These are phyloP conservation scores for Entonaema liquescens DNA, from an alignment of 495 filamentous ascomycete genomes.

Conservation along the genomic window DNA sequence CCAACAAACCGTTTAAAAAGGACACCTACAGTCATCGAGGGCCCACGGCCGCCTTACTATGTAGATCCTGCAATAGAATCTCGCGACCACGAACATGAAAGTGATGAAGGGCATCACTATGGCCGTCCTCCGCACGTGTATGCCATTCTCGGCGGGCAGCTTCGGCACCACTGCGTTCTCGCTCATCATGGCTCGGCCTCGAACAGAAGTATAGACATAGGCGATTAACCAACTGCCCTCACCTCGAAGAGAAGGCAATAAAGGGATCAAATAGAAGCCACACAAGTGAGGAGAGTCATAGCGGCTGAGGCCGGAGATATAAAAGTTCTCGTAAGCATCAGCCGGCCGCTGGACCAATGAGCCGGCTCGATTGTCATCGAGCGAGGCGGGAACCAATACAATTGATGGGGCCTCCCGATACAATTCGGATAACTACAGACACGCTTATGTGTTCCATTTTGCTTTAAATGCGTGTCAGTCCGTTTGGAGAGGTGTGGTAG, in stretches of 20 bases:
- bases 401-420: slow-evolving; percentile 16
- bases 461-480: slow-evolving; percentile 28
- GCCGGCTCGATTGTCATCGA: slow-evolving; percentile 19
- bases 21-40: slow-evolving; percentile 44
- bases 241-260: background rate
- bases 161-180: slow-evolving; percentile 32
- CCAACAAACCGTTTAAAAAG: background rate
- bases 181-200: slow-evolving; percentile 28
- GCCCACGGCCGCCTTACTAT: slow-evolving; percentile 31
- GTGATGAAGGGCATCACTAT: slow-evolving; percentile 45
- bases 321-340: background rate
- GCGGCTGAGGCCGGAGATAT: slow-evolving; percentile 5
- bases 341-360: slow-evolving; percentile 3
- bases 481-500: slow-evolving; percentile 19
- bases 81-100: slow-evolving; percentile 42
- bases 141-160: slow-evolving; percentile 46
- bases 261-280: background rate
- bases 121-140: slow-evolving; percentile 45
- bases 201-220: slow-evolving; percentile 11
- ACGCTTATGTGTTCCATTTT: slow-evolving; percentile 18
- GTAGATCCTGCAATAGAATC: slow-evolving; percentile 43
- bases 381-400: background rate
- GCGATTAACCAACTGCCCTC: background rate
- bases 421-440: background rate
- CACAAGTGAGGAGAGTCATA: background rate